Evolutionary conservation across 2,329 filamentous ascomycete species (phyloP), one percentile per base, ranked within the genome.

Genomic region (Ascochyta fabae): DNA sequence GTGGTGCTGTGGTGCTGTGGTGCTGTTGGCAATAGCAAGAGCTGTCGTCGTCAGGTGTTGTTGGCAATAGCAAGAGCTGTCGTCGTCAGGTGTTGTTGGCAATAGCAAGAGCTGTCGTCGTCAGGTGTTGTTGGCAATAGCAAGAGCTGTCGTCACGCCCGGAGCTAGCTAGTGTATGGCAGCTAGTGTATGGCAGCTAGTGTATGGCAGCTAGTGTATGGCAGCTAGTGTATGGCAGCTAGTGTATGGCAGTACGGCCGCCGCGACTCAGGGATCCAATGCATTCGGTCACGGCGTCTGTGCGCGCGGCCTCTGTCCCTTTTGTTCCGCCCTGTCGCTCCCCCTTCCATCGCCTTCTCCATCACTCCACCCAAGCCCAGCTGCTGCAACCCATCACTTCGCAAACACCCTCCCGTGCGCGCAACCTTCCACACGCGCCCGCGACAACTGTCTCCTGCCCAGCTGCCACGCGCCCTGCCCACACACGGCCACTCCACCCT

Each of bases 391-490:
- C 35, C 52, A 34, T 39, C 42, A 46, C 49, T 47, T 56, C 53
- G 57, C 58, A 47, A 62, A 46, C 29, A 10, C 34, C 50, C 44
- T 47, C 35, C 46, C 31, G 26, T 48, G 61, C 60, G 51, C 61
- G 34, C 34, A 50, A 36, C 31, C 54, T 36, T 23, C 38, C 49
- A 54, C 61, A 58, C 54, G 52, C 58, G 43, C 54, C 45, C 47
- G 61, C 62, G 50, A 62, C 53, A 55, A 57, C 59, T 52, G 39
- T 43, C 41, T 38, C 34, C 49, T 26, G 48, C 44, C 55, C 44
- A 53, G 49, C 56, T 56, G 56, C 49, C 55, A 59, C 64, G 66
- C 67, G 62, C 59, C 55, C 46, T 56, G 59, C 56, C 58, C 52
- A 51, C 55, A 51, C 57, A 48, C 59, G 58, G 60, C 63, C 60